Percentiles rank a stretch among this genome's conserved stretches.
phyloP scores from a whole-genome alignment of 352 stramenopile genomes.

The Globisporangium lucens region DNA sequence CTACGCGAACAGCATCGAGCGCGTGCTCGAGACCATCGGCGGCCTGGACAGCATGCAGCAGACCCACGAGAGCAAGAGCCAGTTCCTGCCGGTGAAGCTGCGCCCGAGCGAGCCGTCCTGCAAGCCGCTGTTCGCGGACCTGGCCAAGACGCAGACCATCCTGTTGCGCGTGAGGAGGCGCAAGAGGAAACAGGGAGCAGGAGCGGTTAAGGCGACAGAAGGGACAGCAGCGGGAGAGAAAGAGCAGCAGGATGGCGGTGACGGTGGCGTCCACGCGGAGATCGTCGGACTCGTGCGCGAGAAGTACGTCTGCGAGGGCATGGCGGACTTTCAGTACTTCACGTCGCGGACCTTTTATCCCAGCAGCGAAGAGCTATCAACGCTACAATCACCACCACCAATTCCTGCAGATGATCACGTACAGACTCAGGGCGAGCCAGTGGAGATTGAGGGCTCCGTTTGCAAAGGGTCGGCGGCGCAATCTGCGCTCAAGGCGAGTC shows the following conservation, averaged over 20 bases:
- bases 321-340: slow-evolving; percentile 87
- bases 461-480: slow-evolving; percentile 41
- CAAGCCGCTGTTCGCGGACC: slow-evolving; percentile 79
- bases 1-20: slow-evolving; percentile 41
- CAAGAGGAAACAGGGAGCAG: slow-evolving; percentile 20
- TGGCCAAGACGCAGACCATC: slow-evolving; percentile 80
- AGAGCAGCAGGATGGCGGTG: slow-evolving; percentile 6
- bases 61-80: slow-evolving; percentile 66
- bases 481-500: slow-evolving; percentile 41
- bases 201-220: not conserved
- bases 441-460: slow-evolving; percentile 23
- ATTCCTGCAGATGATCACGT: not conserved
- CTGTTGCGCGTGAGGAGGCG: slow-evolving; percentile 51
- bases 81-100: slow-evolving; percentile 77
- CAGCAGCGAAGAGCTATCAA: not conserved
- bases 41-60: slow-evolving; percentile 54
- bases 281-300: slow-evolving; percentile 66
- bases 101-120: slow-evolving; percentile 71
- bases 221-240: not conserved
- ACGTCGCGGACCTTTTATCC: slow-evolving; percentile 60
- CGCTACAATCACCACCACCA: not conserved
- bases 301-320: slow-evolving; percentile 84
- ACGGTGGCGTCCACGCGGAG: slow-evolving; percentile 24
- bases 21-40: slow-evolving; percentile 59
- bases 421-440: not conserved